Evolutionary conservation across 1,284 basidiomycete genomes (phyloP).

Genomic region (Pterulicium gracile): DNA sequence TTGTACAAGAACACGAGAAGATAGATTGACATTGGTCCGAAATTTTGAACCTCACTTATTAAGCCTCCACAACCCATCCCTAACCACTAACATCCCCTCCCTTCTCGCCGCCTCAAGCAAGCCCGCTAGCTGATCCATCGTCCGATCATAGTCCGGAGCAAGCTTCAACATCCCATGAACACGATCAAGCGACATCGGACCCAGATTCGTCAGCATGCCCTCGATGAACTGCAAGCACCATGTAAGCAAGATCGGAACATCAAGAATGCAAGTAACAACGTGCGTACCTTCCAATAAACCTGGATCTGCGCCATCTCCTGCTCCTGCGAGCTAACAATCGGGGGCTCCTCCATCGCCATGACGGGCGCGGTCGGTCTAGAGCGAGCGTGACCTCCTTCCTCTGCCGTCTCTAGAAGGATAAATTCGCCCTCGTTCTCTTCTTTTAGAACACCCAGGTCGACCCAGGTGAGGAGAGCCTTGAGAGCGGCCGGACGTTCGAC

Average conservation of each 20-base stretch:
- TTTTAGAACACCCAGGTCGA: slow-evolving; percentile 69
- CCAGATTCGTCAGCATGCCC: slow-evolving; percentile 80
- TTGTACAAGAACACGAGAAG: too few relatives aligned
- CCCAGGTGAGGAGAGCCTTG: slow-evolving; percentile 77
- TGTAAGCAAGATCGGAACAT: neutral
- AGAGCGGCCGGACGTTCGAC: slow-evolving; percentile 53
- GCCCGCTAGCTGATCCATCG: slow-evolving; percentile 58
- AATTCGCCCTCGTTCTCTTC: slow-evolving; percentile 51
- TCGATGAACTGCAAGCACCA: slow-evolving; percentile 56
- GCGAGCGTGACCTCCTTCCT: slow-evolving; percentile 23
- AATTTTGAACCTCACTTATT: neutral
- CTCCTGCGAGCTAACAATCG: slow-evolving; percentile 51
- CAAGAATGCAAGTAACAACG: neutral
- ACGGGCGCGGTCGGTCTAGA: slow-evolving; percentile 17
- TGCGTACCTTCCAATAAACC: slow-evolving; percentile 72
- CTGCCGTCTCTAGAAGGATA: slow-evolving; percentile 50
- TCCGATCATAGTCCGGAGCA: slow-evolving; percentile 70
- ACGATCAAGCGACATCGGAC: slow-evolving; percentile 56
- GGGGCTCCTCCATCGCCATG: slow-evolving; percentile 33
- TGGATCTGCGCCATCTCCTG: slow-evolving; percentile 78
- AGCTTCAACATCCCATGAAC: slow-evolving; percentile 80
- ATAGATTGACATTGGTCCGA: neutral
- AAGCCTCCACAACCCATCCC: slow-evolving; percentile 69
- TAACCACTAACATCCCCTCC: slow-evolving; percentile 63
- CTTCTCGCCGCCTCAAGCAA: slow-evolving; percentile 73